Percentiles rank a stretch among this genome's conserved stretches.
phyloP scores from a whole-genome alignment of 129 eudicot genomes.

The sunflower (Helianthus annuus) region HanXRQr2.0-SUNRISE NC_035439.2:148245993-148246492 shows the following conservation, averaged over 20 bases:
- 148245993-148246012: no score
- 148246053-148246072: no score
- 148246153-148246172: neutral
- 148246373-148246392: constrained; percentile 21
- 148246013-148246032: no score
- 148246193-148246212: constrained; percentile 29
- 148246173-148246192: constrained; percentile 16
- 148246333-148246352: constrained; percentile 8
- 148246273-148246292: neutral
- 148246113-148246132: no score
- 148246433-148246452: constrained; percentile 26
- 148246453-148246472: constrained; percentile 39
- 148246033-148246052: no score
- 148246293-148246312: constrained; percentile 15
- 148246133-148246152: no score
- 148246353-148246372: constrained; percentile 12
- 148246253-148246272: no score
- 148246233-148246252: neutral
- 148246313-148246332: constrained; percentile 16
- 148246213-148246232: neutral
- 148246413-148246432: constrained; percentile 8
- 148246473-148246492: constrained; percentile 41
- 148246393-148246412: constrained; percentile 22
- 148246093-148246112: no score
- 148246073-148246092: no score